Conservation (phyloP, 768 basidiomycete genomes). For the Phaeotremella fagi region DNA sequence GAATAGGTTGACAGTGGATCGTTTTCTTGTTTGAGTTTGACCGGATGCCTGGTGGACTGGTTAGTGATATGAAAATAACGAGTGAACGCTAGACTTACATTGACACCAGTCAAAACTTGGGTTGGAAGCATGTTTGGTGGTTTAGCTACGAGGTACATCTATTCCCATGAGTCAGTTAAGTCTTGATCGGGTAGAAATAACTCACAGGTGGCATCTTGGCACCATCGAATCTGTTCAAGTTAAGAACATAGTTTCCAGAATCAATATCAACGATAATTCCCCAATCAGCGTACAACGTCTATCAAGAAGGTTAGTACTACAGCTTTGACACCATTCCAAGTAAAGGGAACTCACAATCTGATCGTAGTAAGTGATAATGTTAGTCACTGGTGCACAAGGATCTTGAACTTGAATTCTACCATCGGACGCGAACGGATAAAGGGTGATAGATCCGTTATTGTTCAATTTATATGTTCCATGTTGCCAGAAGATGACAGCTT, state of each 20-base stretch:
- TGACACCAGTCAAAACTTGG: slow-evolving; percentile 55
- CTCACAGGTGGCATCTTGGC: slow-evolving; percentile 63
- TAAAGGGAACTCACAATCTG: slow-evolving; percentile 54
- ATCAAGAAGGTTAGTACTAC: slow-evolving; percentile 50
- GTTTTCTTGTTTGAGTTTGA: slow-evolving; percentile 36
- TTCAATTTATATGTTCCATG: slow-evolving; percentile 72
- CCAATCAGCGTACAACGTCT: slow-evolving; percentile 56
- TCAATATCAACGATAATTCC: slow-evolving; percentile 64
- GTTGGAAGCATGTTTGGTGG: slow-evolving; percentile 86
- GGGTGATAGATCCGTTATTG: slow-evolving; percentile 71
- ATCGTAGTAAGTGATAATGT: slow-evolving; percentile 81
- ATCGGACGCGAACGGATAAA: slow-evolving; percentile 67
- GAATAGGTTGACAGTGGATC: slow-evolving; percentile 27
- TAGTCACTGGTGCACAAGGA: slow-evolving; percentile 80
- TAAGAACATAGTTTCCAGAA: slow-evolving; percentile 61
- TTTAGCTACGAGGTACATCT: slow-evolving; percentile 51
- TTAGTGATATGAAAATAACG: background rate
- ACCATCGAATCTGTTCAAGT: slow-evolving; percentile 74
- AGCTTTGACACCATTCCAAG: background rate
- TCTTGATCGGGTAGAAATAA: background rate
- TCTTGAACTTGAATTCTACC: slow-evolving; percentile 94
- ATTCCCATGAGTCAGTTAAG: background rate
- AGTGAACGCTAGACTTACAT: slow-evolving; percentile 29
- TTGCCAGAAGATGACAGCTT: slow-evolving; percentile 79
- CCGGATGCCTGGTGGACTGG: slow-evolving; percentile 27